phyloP scores from a whole-genome alignment of 768 basidiomycete genomes.

The Phanerochaete sordida region DNA sequence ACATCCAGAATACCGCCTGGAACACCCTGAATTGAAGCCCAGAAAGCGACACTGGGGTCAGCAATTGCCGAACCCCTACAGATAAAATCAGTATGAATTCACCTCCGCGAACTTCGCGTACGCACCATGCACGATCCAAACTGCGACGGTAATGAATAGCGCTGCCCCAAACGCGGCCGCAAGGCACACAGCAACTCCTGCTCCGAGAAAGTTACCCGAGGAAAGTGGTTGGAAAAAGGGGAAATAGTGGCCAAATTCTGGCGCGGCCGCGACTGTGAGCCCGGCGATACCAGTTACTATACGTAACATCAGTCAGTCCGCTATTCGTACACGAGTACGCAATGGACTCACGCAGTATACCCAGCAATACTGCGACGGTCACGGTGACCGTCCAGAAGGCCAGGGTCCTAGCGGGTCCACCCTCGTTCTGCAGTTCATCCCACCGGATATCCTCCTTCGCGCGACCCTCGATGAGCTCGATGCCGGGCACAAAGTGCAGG shows the following conservation, averaged over 20 bases:
- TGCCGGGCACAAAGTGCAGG: conserved; percentile 55
- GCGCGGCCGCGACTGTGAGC: conserved; percentile 62
- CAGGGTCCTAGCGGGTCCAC: conserved; percentile 39
- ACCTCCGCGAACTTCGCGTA: conserved; percentile 9
- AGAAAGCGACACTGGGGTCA: conserved; percentile 61
- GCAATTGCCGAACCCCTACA: conserved; percentile 49
- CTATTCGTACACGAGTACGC: neutral
- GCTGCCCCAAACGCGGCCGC: conserved; percentile 62
- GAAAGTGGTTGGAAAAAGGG: conserved; percentile 58
- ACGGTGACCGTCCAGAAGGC: conserved; percentile 58
- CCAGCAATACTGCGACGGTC: conserved; percentile 49
- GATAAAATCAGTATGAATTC: conserved; percentile 9
- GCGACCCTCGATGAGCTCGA: conserved; percentile 71
- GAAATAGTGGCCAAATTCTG: conserved; percentile 69
- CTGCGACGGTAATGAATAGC: conserved; percentile 53
- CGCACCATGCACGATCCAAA: conserved; percentile 57
- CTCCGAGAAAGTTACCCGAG: conserved; percentile 44
- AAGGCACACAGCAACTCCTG: conserved; percentile 65
- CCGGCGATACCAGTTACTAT: conserved; percentile 71
- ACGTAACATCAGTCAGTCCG: neutral
- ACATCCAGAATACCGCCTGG: conserved; percentile 58
- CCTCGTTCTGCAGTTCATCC: conserved; percentile 67
- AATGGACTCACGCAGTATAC: conserved; percentile 52
- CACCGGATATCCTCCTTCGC: conserved; percentile 83
- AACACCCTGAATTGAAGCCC: conserved; percentile 57